Conservation (phyloP, 805 yeast genomes). For the Priceomyces fermenticarens region DNA sequence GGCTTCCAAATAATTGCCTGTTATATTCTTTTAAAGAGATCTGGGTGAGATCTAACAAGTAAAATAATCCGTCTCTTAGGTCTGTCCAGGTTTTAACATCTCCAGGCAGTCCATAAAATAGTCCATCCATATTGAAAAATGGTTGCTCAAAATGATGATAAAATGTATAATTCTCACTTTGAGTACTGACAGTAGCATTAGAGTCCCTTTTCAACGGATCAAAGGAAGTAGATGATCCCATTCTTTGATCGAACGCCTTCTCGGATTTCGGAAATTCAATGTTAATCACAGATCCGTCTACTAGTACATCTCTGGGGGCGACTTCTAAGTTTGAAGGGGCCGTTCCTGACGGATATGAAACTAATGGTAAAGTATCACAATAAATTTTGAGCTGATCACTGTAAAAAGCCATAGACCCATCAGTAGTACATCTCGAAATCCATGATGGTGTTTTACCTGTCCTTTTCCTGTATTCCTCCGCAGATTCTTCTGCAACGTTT, state of each 20-base stretch:
- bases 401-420: conserved; percentile 56
- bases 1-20: conserved; percentile 50
- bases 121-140: conserved; percentile 33
- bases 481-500: conserved; percentile 28
- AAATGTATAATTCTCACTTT: conserved; percentile 21
- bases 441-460: conserved; percentile 37
- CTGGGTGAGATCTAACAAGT: conserved; percentile 45
- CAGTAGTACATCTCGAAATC: conserved; percentile 58
- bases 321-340: conserved; percentile 20
- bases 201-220: conserved; percentile 38
- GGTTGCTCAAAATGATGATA: conserved; percentile 44
- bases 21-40: conserved; percentile 52
- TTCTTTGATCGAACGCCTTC: conserved; percentile 7
- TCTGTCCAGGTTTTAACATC: conserved; percentile 64
- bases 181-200: conserved; percentile 26
- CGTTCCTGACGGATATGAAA: conserved; percentile 22
- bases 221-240: conserved; percentile 14
- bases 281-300: conserved; percentile 15
- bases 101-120: conserved; percentile 57
- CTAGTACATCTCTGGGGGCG: conserved; percentile 23
- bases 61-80: conserved; percentile 45
- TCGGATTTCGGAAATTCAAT: conserved; percentile 4
- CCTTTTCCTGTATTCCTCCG: conserved; percentile 18
- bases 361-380: conserved; percentile 56
- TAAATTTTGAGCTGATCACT: conserved; percentile 59